Base-by-base conservation (phyloP, 768 basidiomycete species). In the Tricholoma bakamatsutake region DNA sequence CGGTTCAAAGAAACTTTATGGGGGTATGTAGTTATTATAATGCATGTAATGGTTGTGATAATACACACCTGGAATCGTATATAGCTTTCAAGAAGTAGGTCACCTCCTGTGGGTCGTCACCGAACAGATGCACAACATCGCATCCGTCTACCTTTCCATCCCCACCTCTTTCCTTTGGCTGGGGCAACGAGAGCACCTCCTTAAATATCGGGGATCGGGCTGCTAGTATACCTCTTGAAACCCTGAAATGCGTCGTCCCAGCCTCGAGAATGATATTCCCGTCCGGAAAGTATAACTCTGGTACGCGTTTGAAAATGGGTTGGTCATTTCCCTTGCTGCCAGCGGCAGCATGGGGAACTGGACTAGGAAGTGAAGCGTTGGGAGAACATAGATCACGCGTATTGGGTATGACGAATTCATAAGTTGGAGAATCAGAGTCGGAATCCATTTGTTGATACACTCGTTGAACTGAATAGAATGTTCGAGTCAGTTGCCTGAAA, bases 211-310 rank as follows among this genome's bases (percentile, higher is more conserved):
- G 59, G 2, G 72, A 73, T 31, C 69, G 62, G 5, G 67, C 62
- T 4, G 70, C 63, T 13, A 76, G 58, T 9, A 75, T 59, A 5
- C 72, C 71, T n/a, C 67, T 62, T 50, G 70, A 69, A 37, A 77
- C 59, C 18, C 67, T 66, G 61, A 75, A 77, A 7, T 67, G 64
- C 12, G 63, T 66, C 42, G 66, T 60, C 52, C 69, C 68, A 8
- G 69, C 72, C 53, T 71, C 65, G 12, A 76, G 65, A 18, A 75
- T 70, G 50, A 76, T 63, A 52, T 72, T 74, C 4, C 74, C 73
- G 68, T 61, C 87, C 9, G 46, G 28, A 30, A 48, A 48, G n/a
- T 48, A 48, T 30, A 48, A 17, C 8, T 48, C 46, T n/a, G 46
- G 46, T 31, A 31, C 13, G 30, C 28, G 46, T 48, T 30, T 48